These are phyloP conservation scores for Xylaria sp. DNA, from an alignment of 2,329 filamentous ascomycete genomes.

Conservation along the genomic window DNA sequence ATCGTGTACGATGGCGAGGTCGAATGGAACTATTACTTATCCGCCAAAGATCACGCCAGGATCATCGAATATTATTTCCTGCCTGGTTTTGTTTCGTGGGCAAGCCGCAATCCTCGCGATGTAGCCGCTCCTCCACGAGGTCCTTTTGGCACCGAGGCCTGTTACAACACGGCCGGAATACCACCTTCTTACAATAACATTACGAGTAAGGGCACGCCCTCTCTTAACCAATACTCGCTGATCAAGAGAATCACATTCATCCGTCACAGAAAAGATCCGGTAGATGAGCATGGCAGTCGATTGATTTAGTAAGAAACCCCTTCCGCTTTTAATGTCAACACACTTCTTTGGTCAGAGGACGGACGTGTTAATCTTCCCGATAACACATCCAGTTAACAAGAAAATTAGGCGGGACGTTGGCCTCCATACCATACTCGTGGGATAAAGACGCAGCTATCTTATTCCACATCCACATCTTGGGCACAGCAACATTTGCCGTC, in stretches of 20 bases:
- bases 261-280: neutral
- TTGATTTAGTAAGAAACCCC: neutral
- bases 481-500: conserved; percentile 46
- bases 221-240: neutral
- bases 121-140: neutral
- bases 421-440: neutral
- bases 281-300: neutral
- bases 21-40: neutral
- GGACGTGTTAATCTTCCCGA: neutral
- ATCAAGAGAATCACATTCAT: neutral
- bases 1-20: conserved; percentile 46
- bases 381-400: neutral
- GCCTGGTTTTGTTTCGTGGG: neutral
- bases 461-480: conserved; percentile 49
- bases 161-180: neutral
- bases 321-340: neutral
- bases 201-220: neutral
- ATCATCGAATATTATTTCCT: neutral
- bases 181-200: neutral
- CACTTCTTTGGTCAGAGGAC: neutral
- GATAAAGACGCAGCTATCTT: conserved; percentile 23
- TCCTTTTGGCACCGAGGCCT: neutral
- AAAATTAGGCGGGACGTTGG: neutral
- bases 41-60: neutral
- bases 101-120: neutral